phyloP scores from a whole-genome alignment of 106 monocot species.

The Allium fistulosum region DNA sequence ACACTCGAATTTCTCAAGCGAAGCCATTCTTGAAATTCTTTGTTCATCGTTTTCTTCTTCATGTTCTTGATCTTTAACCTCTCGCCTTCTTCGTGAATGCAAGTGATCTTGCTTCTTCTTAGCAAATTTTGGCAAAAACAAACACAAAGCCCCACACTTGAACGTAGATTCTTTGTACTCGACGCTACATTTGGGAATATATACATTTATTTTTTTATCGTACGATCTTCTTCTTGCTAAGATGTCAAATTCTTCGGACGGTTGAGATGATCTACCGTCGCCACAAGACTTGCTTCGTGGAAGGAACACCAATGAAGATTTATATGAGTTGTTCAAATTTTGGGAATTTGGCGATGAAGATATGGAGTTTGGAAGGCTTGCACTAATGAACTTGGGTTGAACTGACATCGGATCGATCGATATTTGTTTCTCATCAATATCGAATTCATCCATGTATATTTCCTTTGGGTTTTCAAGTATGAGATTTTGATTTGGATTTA shows the following conservation, averaged over 20 bases:
- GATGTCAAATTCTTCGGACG: conserved; percentile 52
- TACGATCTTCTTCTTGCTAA: conserved; percentile 9
- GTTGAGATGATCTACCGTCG: conserved; percentile 40
- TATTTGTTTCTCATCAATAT: conserved; percentile 8
- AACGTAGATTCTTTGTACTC: conserved; percentile 15
- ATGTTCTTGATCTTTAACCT: neutral
- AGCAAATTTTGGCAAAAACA: conserved; percentile 39
- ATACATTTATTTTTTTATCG: no score
- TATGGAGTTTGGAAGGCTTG: conserved; percentile 15
- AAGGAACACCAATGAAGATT: conserved; percentile 1
- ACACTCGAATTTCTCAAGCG: conserved; percentile 61
- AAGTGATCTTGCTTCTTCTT: conserved; percentile 31
- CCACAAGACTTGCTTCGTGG: conserved; percentile 61
- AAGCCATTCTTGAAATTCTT: conserved; percentile 15
- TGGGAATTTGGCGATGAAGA: conserved; percentile 2
- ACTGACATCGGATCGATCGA: conserved; percentile 29
- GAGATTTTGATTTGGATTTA: neutral
- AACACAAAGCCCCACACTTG: conserved; percentile 46
- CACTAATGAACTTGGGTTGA: conserved; percentile 11
- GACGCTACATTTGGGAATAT: no score
- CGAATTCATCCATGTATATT: neutral
- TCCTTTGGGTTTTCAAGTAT: neutral
- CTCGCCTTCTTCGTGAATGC: neutral
- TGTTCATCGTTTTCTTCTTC: neutral
- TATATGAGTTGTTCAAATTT: neutral